Percentiles rank a stretch among this genome's conserved stretches.
Conservation (phyloP, 2,329 filamentous ascomycete species). For the Domatiomyces catenatus region DNA sequence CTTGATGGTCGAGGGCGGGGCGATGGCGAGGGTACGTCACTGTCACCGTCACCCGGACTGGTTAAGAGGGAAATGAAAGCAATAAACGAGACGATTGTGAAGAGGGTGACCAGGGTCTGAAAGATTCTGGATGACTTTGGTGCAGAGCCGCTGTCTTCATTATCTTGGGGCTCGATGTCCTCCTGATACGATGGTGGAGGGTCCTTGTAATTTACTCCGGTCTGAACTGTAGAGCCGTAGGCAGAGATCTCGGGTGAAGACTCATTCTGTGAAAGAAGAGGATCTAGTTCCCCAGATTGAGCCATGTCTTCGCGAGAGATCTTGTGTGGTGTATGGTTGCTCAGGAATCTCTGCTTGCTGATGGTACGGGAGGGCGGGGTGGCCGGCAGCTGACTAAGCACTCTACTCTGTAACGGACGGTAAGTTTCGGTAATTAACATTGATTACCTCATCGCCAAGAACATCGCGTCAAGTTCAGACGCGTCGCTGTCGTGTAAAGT, state of each 20-base stretch:
- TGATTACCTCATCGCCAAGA: too few relatives aligned
- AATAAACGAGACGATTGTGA: conserved; percentile 14
- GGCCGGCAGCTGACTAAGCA: too few relatives aligned
- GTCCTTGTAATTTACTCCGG: conserved; percentile 2
- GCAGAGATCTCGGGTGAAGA: conserved; percentile 17
- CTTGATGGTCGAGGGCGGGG: conserved; percentile 3
- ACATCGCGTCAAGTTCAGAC: too few relatives aligned
- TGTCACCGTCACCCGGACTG: conserved; percentile 1
- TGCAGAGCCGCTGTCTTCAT: conserved; percentile 3
- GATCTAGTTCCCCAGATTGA: conserved; percentile 11
- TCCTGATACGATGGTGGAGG: neutral
- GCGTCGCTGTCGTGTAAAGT: neutral
- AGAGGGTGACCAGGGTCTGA: conserved; percentile 7
- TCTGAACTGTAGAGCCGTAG: conserved; percentile 7
- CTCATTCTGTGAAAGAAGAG: conserved; percentile 15
- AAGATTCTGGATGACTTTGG: conserved; percentile 6
- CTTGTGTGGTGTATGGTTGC: neutral
- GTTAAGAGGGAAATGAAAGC: conserved; percentile 11
- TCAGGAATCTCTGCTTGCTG: neutral
- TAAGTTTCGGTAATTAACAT: too few relatives aligned
- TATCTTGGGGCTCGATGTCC: conserved; percentile 4
- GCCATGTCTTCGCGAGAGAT: neutral
- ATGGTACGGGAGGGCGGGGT: too few relatives aligned
- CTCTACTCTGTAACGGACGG: too few relatives aligned
- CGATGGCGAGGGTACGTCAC: conserved; percentile 2